phyloP scores from a whole-genome alignment of 805 yeast species.

The Candida nanaspora region DNA sequence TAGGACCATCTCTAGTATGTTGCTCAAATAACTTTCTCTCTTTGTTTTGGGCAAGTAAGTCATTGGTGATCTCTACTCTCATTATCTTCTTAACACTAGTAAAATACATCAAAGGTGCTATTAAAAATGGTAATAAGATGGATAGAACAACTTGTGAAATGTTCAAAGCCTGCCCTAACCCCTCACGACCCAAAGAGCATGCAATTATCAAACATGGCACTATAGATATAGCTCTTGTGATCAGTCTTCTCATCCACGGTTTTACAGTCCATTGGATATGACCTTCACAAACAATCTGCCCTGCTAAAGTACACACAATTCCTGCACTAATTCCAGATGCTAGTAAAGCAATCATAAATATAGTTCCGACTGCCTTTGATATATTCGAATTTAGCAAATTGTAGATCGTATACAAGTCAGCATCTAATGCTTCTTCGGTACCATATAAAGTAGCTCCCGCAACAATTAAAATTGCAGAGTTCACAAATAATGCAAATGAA shows the following conservation, averaged over 20 bases:
- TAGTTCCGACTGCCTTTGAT: slow-evolving; percentile 69
- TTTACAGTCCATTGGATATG: slow-evolving; percentile 68
- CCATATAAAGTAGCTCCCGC: slow-evolving; percentile 71
- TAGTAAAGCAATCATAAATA: slow-evolving; percentile 74
- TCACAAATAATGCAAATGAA: slow-evolving; percentile 77
- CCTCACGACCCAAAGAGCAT: slow-evolving; percentile 57
- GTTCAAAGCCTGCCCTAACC: slow-evolving; percentile 64
- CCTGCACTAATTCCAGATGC: slow-evolving; percentile 83
- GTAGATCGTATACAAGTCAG: slow-evolving; percentile 73
- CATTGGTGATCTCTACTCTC: slow-evolving; percentile 37
- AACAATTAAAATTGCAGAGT: slow-evolving; percentile 69
- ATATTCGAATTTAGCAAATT: slow-evolving; percentile 44
- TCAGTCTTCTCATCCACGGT: slow-evolving; percentile 76
- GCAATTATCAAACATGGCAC: slow-evolving; percentile 69
- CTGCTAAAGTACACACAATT: slow-evolving; percentile 83
- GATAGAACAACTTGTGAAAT: slow-evolving; percentile 77
- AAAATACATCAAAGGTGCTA: slow-evolving; percentile 75
- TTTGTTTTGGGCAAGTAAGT: not conserved
- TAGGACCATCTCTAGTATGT: not conserved
- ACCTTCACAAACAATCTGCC: slow-evolving; percentile 85
- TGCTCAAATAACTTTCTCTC: slow-evolving; percentile 4
- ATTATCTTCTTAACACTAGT: slow-evolving; percentile 61
- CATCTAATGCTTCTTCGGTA: slow-evolving; percentile 49
- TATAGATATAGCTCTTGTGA: slow-evolving; percentile 66
- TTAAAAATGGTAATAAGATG: slow-evolving; percentile 65